Evolutionary conservation across 2,329 filamentous ascomycete species (phyloP).

Genomic region (Penicillium nordicum): DNA sequence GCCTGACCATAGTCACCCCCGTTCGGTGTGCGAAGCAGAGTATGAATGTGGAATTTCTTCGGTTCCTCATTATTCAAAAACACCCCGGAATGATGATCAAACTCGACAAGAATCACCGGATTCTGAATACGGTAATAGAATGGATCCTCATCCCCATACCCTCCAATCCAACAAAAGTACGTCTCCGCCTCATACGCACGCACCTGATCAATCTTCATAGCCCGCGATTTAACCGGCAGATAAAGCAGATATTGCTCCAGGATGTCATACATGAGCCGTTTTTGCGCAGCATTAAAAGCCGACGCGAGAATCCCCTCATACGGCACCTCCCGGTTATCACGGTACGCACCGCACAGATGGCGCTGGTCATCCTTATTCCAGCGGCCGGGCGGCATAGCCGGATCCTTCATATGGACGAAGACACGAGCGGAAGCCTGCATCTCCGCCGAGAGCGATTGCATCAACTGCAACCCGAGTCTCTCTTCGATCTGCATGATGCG

Average conservation of each 20-base stretch:
- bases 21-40: slow-evolving; percentile 68
- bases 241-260: slow-evolving; percentile 66
- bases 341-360: slow-evolving; percentile 72
- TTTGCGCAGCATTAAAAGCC: slow-evolving; percentile 45
- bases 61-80: slow-evolving; percentile 71
- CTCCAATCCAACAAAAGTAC: slow-evolving; percentile 75
- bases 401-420: slow-evolving; percentile 60
- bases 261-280: slow-evolving; percentile 56
- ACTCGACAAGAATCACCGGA: slow-evolving; percentile 70
- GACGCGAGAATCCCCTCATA: slow-evolving; percentile 64
- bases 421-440: slow-evolving; percentile 53
- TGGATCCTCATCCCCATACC: slow-evolving; percentile 61
- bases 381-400: slow-evolving; percentile 57
- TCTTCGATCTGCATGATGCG: slow-evolving; percentile 66
- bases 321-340: slow-evolving; percentile 73
- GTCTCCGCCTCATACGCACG: slow-evolving; percentile 62
- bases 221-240: slow-evolving; percentile 56
- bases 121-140: slow-evolving; percentile 79
- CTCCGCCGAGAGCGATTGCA: slow-evolving; percentile 58
- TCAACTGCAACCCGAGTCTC: slow-evolving; percentile 61
- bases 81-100: slow-evolving; percentile 76
- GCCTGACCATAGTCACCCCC: slow-evolving; percentile 70
- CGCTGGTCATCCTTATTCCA: slow-evolving; percentile 82
- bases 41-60: slow-evolving; percentile 77
- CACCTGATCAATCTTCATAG: slow-evolving; percentile 55